These are phyloP conservation scores for Fusarium irregulare DNA, from an alignment of 2,329 filamentous ascomycete species.

Conservation along the genomic window DNA sequence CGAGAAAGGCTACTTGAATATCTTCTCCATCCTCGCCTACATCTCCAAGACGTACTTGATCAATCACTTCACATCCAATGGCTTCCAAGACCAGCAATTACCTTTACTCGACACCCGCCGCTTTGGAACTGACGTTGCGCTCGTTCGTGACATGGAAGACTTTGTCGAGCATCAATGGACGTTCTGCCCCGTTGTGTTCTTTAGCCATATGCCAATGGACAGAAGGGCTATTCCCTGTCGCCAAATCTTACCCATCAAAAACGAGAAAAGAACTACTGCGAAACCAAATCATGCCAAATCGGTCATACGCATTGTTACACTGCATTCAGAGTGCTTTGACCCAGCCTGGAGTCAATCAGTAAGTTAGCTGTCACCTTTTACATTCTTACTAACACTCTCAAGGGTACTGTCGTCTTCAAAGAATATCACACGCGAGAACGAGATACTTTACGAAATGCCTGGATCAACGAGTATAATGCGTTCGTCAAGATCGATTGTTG, in stretches of 20 bases:
- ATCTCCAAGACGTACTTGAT: conserved; percentile 8
- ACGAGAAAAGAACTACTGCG: no score
- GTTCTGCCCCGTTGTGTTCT: no score
- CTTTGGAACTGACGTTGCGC: no score
- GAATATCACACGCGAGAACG: conserved; percentile 7
- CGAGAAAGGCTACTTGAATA: conserved; percentile 6
- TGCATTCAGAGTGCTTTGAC: conserved; percentile 12
- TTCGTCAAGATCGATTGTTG: conserved; percentile 8
- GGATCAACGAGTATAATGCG: conserved; percentile 9
- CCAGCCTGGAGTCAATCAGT: neutral
- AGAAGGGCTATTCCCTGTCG: no score
- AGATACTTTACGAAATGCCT: conserved; percentile 2
- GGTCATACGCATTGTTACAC: neutral
- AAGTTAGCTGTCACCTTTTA: neutral
- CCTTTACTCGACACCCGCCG: conserved; percentile 6
- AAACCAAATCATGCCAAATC: neutral
- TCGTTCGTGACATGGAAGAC: neutral
- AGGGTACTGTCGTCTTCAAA: conserved; percentile 28
- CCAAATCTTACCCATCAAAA: no score
- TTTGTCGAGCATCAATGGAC: neutral
- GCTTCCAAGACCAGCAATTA: conserved; percentile 5
- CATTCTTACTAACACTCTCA: neutral
- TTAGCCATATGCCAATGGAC: no score
- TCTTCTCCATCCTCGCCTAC: conserved; percentile 33
- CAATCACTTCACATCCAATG: neutral